Evolutionary conservation across 306 rosid genomes (phyloP), one percentile per base, ranked within the genome.

Genomic region (Rosa chinensis): DNA sequence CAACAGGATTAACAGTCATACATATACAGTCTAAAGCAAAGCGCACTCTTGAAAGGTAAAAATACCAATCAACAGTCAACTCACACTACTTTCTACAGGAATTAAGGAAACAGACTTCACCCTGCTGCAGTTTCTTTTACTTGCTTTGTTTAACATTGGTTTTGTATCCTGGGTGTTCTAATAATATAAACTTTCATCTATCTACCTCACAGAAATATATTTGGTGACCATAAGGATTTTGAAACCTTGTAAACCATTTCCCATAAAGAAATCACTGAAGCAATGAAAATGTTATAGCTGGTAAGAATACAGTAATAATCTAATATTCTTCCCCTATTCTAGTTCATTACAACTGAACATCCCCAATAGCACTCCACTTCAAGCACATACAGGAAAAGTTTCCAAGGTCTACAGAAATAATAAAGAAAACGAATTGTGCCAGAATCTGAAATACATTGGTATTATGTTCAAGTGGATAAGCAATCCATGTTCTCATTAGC

Each of bases 281-380:
- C 3, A 3, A 72, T 49, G 25, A 35, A 52, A 69, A 32, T 50
- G 63, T 6, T 49, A 72, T 14, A 14, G 28, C 23, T 50, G 10
- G 20, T 50, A 72, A 5, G n/a, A 55, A 73, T 37, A 6, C 47
- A 32, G 47, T 44, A 44, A 8, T 44, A 43, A 43, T 32, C 14
- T 23, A 23, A 47, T 47, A 70, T 48, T 48, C 43, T 47, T 49
- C 44, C 76, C 75, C 13, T 67, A 0, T 48, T 28, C 13, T 21
- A 70, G 10, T 28, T 28, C 64, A 73, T 52, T 52, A 58, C 76
- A 72, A 50, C 40, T 28, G 62, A 49, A 35, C 76, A 28, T 16
- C 76, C 62, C 47, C 45, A 35, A 5, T 39, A 3, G 13, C 25
- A 43, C 40, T 40, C 37, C 13, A 32, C 52, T 56, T 40, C 69